Percentiles rank a stretch among this genome's conserved stretches.
Conservation (phyloP, 495 filamentous ascomycete genomes). For the Podospora anserina region DNA sequence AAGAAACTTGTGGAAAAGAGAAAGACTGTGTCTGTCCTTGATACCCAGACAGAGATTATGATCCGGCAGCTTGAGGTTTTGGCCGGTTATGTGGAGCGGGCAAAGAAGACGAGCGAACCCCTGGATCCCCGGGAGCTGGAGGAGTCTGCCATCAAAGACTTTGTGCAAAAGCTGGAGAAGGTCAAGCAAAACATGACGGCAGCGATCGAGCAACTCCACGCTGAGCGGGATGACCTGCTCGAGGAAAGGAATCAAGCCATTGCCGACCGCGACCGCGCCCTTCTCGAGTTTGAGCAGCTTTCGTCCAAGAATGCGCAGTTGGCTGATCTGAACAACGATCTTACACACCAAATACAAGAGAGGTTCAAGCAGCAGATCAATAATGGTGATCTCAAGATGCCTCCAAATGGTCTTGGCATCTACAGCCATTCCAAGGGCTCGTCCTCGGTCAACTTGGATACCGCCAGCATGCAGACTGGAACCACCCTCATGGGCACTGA, state of each 20-base stretch:
- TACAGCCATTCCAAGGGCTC: slow-evolving; percentile 72
- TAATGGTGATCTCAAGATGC: slow-evolving; percentile 46
- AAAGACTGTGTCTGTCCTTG: slow-evolving; percentile 92
- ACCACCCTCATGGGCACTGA: slow-evolving; percentile 60
- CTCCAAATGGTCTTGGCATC: slow-evolving; percentile 80
- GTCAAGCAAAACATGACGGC: slow-evolving; percentile 75
- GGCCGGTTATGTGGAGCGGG: slow-evolving; percentile 57
- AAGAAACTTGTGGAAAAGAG: slow-evolving; percentile 88
- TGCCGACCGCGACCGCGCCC: slow-evolving; percentile 80
- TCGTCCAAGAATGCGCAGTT: slow-evolving; percentile 91
- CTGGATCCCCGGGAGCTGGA: slow-evolving; percentile 74
- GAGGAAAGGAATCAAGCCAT: slow-evolving; percentile 79
- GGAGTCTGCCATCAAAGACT: slow-evolving; percentile 80
- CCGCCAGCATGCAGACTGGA: slow-evolving; percentile 30
- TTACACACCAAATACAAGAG: slow-evolving; percentile 91
- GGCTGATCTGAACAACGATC: slow-evolving; percentile 87
- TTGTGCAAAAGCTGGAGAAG: slow-evolving; percentile 80
- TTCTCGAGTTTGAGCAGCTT: slow-evolving; percentile 92
- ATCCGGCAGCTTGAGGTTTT: slow-evolving; percentile 86
- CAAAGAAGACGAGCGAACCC: slow-evolving; percentile 71
- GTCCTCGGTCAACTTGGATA: slow-evolving; percentile 61
- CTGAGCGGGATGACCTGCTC: slow-evolving; percentile 72
- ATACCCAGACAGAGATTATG: slow-evolving; percentile 92
- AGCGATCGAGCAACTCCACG: slow-evolving; percentile 79
- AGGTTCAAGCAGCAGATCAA: slow-evolving; percentile 78